These are phyloP conservation scores for Phytophthora colocasiae DNA, from an alignment of 352 stramenopile species.

Conservation along the genomic window DNA sequence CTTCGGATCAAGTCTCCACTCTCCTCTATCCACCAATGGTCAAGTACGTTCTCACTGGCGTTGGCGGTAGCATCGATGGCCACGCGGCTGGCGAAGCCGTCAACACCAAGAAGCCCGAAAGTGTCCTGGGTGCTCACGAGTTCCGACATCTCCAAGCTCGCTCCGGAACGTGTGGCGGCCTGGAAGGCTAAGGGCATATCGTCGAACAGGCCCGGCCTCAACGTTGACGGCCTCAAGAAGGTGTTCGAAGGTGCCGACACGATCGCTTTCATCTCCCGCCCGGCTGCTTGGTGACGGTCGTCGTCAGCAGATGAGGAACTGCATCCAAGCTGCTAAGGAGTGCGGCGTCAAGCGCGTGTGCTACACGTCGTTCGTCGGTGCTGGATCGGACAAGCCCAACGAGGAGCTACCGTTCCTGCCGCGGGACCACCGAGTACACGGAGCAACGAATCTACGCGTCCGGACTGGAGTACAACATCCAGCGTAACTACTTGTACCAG, in stretches of 20 bases:
- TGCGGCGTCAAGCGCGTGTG: conserved; percentile 36
- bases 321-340: conserved; percentile 26
- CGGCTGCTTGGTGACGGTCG: conserved; percentile 33
- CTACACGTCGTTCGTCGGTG: conserved; percentile 42
- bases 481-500: conserved; percentile 44
- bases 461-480: conserved; percentile 42
- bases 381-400: conserved; percentile 22
- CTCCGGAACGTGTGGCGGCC: conserved; percentile 10
- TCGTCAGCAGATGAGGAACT: conserved; percentile 29
- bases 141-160: conserved; percentile 29
- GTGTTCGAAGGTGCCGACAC: conserved; percentile 30
- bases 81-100: conserved; percentile 27
- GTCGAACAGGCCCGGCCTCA: conserved; percentile 23
- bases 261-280: conserved; percentile 32
- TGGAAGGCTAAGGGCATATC: conserved; percentile 26
- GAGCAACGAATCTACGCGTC: conserved; percentile 30
- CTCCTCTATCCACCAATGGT: conserved; percentile 22
- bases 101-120: conserved; percentile 32
- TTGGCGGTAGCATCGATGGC: conserved; percentile 37
- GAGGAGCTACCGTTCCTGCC: conserved; percentile 41
- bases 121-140: conserved; percentile 31
- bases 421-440: conserved; percentile 35
- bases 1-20: conserved; percentile 19
- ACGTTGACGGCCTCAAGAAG: conserved; percentile 33
- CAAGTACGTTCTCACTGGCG: conserved; percentile 40